phyloP scores from a whole-genome alignment of 495 filamentous ascomycete genomes.

The Halenospora varia region DNA sequence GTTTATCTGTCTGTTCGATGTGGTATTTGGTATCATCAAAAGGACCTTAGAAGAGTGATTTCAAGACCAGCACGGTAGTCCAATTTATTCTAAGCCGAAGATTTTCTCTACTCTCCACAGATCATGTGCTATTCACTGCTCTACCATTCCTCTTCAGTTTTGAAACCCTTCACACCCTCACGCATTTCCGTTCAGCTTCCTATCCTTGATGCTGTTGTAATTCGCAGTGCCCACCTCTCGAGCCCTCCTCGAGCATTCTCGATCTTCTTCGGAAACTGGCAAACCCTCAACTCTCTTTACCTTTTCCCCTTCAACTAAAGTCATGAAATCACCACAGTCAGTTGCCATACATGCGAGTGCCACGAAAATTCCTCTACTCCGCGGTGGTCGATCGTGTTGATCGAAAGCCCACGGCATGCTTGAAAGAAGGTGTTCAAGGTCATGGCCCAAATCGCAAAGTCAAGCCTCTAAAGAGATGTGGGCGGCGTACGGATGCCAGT shows the following conservation, averaged over 20 bases:
- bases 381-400: constrained; percentile 63
- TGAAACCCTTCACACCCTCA: too few species aligned
- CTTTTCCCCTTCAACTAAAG: constrained; percentile 58
- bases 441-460: constrained; percentile 73
- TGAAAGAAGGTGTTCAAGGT: constrained; percentile 76
- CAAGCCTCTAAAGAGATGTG: constrained; percentile 69
- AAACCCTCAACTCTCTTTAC: constrained; percentile 67
- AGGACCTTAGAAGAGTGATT: too few species aligned
- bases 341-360: constrained; percentile 64
- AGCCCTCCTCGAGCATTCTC: constrained; percentile 39
- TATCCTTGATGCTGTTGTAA: constrained; percentile 51
- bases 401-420: constrained; percentile 70
- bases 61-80: too few species aligned
- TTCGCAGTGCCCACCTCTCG: constrained; percentile 45
- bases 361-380: constrained; percentile 73
- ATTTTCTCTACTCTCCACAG: too few species aligned
- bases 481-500: constrained; percentile 63
- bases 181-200: constrained; percentile 43
- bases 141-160: too few species aligned
- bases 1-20: too few species aligned
- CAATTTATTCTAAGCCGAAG: too few species aligned
- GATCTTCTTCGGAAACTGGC: constrained; percentile 39
- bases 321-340: constrained; percentile 63
- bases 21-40: too few species aligned
- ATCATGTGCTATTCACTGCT: too few species aligned